Conservation (phyloP, 768 basidiomycete species). For the Pisolithus orientalis region DNA sequence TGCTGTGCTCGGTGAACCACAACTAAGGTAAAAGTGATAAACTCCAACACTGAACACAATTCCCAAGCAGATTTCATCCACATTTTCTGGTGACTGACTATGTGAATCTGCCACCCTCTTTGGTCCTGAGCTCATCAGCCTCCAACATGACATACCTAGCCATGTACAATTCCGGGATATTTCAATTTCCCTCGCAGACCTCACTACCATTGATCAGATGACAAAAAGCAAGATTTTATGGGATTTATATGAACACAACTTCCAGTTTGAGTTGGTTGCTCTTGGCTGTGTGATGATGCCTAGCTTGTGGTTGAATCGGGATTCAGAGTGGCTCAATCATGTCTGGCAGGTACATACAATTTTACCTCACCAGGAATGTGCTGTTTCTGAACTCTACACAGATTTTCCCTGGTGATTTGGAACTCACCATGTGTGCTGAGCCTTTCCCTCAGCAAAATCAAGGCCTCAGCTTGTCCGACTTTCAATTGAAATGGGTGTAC, state of each 20-base stretch:
- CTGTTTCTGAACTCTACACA: background rate
- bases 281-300: slow-evolving; percentile 2
- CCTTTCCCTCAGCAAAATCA: background rate
- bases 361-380: background rate
- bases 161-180: background rate
- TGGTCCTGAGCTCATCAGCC: background rate
- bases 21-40: no score
- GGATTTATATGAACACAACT: slow-evolving; percentile 14
- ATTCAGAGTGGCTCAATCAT: background rate
- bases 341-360: background rate
- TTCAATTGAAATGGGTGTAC: background rate
- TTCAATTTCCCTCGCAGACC: background rate
- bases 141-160: background rate
- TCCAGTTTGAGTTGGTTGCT: slow-evolving; percentile 11
- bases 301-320: background rate
- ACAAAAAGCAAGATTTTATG: slow-evolving; percentile 8
- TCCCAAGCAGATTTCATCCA: background rate
- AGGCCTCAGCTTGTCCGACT: background rate
- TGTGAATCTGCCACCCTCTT: background rate
- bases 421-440: background rate
- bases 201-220: background rate
- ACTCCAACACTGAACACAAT: no score
- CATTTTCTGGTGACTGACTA: background rate
- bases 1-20: no score
- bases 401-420: background rate